Evolutionary conservation across 2,329 filamentous ascomycete species (phyloP), one percentile per base, ranked within the genome.

Genomic region (Penicillium frequentans): DNA sequence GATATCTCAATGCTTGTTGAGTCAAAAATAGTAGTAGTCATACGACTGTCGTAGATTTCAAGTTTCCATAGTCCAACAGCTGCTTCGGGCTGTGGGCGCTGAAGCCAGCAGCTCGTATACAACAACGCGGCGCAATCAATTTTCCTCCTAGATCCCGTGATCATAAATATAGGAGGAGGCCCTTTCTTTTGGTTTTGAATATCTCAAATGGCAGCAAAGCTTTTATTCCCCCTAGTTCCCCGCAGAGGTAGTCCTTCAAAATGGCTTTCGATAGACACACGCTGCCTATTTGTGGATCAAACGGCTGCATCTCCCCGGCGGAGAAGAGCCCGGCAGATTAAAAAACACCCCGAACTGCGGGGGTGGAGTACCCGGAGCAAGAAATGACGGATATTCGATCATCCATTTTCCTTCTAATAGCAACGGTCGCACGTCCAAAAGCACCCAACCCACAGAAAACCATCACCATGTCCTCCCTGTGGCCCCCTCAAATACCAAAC

Each of bases 401-500:
- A 60, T 35, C 58, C 58, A 55, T 49, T 31, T 29, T 16, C 29
- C 46, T 48, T 26, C n/a, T 37, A 37, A 24, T 35, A 42, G 37
- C 37, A 11, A 49, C 29, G 7, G 5, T 16, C 21, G 5, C 4
- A 21, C 8, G 23, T 35, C 50, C 16, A 29, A 29, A 39, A 26
- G 42, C 35, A 1, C 16, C 27, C 39, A 19, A 29, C 26, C 27
- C 24, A 21, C 31, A 14, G 37, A 49, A n/a, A 35, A 60, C 3
- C 31, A 65, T 64, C 62, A 49, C 53, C 4, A 54, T 49, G 13
- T 9, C 49, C 10, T 19, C n/a, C 10, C 16, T 49, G 19, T 66
- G 63, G 61, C 64, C 65, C 26, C 57, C 66, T 24, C 26, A 44
- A 3, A 37, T 47, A 5, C 49, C 45, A 29, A 68, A 70, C 44